Base-by-base conservation (phyloP, 306 rosid genomes). In the Pyrus betulifolia region DNA sequence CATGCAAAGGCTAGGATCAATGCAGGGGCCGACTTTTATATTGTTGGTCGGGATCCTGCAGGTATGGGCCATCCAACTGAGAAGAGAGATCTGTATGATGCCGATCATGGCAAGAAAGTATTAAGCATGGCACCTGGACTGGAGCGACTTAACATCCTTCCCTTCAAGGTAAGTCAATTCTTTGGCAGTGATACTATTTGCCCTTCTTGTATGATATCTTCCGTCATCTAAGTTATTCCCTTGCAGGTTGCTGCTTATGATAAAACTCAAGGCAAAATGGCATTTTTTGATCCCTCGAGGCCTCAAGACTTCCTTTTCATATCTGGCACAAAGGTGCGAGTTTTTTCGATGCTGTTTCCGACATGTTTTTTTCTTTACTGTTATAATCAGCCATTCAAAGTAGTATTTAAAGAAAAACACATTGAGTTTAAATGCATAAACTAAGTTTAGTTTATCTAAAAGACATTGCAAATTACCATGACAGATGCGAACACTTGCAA, bases 1-100 rank as follows among this genome's bases (percentile, higher is more conserved):
- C 99, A 96, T 82, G 99, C 99, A 71, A 96, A 96, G 87, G 99
- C 99, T 52, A 89, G 98, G 88, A 96, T 96, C 9, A 96, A 96
- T 61, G 99, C 99, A 2, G 99, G 99, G 22, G 99, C 99, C 14
- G 86, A 96, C 89, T 96, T 96, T 80, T 96, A 96, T 88, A 96
- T 96, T 6, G 99, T 96, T 52, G 99, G 99, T 54, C 96, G 99
- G 21, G 99, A 96, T 83, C 99, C 99, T 0, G 99, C 99, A 31
- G 99, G 99, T 83, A 93, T 96, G 99, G 81, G 96, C 70, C 99
- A 96, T 82, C 99, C 99, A 1, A 74, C 84, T 59, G 94, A 96
- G 85, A 91, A 96, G 42, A 87, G 96, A 77, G 99, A 96, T 79
- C 83, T 93, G 1, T 96, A 93, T 80, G 99, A 96, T 74, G 99